Evolutionary conservation across 2,329 filamentous ascomycete genomes (phyloP).

Genomic region (Rutstroemia sp.): DNA sequence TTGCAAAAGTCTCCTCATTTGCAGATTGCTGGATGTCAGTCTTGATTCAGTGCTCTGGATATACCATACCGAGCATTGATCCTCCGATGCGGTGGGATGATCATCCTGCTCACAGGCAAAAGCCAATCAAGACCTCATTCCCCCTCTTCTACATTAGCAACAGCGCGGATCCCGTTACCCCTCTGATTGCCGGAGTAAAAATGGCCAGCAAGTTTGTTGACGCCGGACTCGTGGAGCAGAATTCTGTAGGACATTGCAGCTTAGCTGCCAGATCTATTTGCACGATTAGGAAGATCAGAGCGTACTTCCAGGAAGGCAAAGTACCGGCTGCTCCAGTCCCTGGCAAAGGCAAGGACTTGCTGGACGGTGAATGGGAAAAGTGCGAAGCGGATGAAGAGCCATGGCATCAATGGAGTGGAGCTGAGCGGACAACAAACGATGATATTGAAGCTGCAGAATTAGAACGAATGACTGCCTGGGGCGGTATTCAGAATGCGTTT

Average conservation of each 20-base stretch:
- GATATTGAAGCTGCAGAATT: not conserved
- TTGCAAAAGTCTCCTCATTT: conserved; percentile 18
- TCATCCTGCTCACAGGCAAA: conserved; percentile 19
- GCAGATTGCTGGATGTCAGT: conserved; percentile 22
- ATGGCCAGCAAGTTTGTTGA: conserved; percentile 25
- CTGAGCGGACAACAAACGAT: not conserved
- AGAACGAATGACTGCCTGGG: conserved; percentile 1
- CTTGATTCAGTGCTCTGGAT: conserved; percentile 23
- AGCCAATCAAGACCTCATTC: conserved; percentile 30
- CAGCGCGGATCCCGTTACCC: conserved; percentile 33
- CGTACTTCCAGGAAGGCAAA: conserved; percentile 22
- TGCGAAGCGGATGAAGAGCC: conserved; percentile 25
- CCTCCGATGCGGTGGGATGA: conserved; percentile 27
- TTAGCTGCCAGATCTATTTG: conserved; percentile 20
- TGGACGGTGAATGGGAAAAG: conserved; percentile 21
- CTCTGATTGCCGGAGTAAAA: conserved; percentile 26
- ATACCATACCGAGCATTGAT: conserved; percentile 18
- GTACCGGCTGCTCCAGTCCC: conserved; percentile 18
- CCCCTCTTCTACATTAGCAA: conserved; percentile 35
- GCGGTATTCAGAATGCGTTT: conserved; percentile 2
- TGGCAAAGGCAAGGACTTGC: conserved; percentile 10
- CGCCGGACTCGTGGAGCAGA: conserved; percentile 24
- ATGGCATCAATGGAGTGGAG: conserved; percentile 1
- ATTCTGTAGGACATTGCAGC: conserved; percentile 24
- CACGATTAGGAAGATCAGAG: conserved; percentile 20